Conservation (phyloP, 306 rosid genomes). For the Quercus mongolica region DNA sequence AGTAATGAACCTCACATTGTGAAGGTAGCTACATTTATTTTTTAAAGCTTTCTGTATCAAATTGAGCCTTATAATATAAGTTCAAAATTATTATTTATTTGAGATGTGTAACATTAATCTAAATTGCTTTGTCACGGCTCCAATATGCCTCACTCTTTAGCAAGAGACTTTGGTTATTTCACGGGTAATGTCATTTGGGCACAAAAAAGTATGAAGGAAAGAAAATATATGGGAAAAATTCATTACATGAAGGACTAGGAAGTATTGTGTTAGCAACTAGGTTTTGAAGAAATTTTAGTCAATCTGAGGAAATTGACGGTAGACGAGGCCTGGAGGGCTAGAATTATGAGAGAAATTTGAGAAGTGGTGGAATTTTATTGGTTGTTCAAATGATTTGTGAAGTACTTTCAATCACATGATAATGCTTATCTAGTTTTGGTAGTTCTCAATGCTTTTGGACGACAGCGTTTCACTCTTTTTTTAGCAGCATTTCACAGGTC, state of each 20-base stretch:
- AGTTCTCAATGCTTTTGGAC: slow-evolving; percentile 10
- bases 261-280: background rate
- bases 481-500: no score
- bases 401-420: background rate
- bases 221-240: background rate
- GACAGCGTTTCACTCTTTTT: no score
- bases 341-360: background rate
- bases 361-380: background rate
- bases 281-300: background rate
- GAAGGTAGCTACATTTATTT: no score
- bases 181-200: background rate
- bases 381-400: no score
- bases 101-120: background rate
- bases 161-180: background rate
- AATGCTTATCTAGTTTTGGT: slow-evolving; percentile 21
- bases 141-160: background rate
- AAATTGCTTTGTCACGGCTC: background rate
- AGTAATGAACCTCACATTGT: no score
- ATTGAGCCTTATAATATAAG: no score
- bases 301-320: background rate
- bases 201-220: background rate
- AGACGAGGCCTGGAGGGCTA: background rate
- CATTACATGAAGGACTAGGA: background rate
- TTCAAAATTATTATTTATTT: background rate
- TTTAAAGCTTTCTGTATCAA: no score